A percentile compares a stretch with the other conserved stretches of the same genome.
These are phyloP conservation scores for Ramalina intermedia DNA, from an alignment of 495 filamentous ascomycete species.

Conservation along the genomic window DNA sequence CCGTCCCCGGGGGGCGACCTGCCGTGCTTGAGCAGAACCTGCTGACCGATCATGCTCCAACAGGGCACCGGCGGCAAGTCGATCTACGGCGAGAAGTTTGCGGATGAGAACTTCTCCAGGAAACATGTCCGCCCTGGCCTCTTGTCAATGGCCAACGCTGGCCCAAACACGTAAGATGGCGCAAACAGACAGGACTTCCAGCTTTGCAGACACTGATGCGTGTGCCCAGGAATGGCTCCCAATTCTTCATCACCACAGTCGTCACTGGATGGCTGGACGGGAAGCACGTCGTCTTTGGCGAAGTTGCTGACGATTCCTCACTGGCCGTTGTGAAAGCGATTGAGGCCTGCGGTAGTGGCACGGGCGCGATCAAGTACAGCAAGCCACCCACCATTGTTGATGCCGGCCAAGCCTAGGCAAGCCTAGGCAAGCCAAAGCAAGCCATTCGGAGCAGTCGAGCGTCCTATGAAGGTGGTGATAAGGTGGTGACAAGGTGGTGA, in stretches of 20 bases:
- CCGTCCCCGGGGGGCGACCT: no score
- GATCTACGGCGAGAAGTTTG: conserved; percentile 95
- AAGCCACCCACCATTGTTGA: conserved; percentile 55
- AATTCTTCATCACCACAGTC: conserved; percentile 97
- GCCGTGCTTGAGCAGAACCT: background rate
- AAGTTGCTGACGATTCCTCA: conserved; percentile 59
- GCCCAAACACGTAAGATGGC: conserved; percentile 56
- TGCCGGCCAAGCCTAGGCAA: conserved; percentile 42
- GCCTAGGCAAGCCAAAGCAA: no score
- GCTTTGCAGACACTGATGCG: conserved; percentile 5
- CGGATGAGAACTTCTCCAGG: conserved; percentile 83
- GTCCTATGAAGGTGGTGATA: no score
- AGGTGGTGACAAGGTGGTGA: no score
- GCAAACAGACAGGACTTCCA: background rate
- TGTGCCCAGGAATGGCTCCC: conserved; percentile 69
- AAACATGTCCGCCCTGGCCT: conserved; percentile 82
- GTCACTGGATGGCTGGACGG: conserved; percentile 82
- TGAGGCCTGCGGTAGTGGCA: conserved; percentile 52
- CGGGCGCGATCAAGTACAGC: conserved; percentile 44
- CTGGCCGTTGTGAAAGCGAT: conserved; percentile 53
- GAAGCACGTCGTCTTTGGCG: conserved; percentile 97
- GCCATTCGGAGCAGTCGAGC: no score
- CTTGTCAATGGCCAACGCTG: conserved; percentile 95
- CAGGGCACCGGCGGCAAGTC: conserved; percentile 83
- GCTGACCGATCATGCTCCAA: background rate